Percentiles rank a stretch among this genome's conserved stretches.
Conservation (phyloP, 768 basidiomycete genomes). For the Coprinellus micaceus region DNA sequence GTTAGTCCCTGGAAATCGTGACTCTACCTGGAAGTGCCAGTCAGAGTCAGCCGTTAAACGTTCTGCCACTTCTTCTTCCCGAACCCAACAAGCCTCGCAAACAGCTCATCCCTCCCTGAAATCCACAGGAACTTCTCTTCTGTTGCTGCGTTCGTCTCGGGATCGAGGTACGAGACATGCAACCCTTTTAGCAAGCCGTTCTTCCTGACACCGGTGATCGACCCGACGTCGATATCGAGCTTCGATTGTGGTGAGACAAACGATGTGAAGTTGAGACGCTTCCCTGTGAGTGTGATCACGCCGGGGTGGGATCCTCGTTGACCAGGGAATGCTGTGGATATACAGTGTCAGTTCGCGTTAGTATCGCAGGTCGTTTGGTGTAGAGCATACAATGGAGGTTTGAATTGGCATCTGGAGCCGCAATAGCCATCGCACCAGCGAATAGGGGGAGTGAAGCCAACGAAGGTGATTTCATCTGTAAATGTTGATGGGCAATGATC, state of each 20-base stretch:
- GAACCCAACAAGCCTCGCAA: conserved; percentile 56
- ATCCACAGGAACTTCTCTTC: conserved; percentile 56
- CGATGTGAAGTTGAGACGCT: conserved; percentile 51
- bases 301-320: conserved; percentile 54
- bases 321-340: conserved; percentile 51
- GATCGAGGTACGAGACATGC: conserved; percentile 39
- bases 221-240: conserved; percentile 40
- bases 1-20: not conserved
- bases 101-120: conserved; percentile 60
- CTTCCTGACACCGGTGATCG: conserved; percentile 57
- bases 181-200: conserved; percentile 52
- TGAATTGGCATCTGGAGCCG: conserved; percentile 15
- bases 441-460: conserved; percentile 15
- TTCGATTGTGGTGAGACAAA: conserved; percentile 44
- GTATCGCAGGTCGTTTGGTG: not conserved
- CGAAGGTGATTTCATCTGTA: not conserved
- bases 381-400: conserved; percentile 33
- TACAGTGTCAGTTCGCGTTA: not conserved
- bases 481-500: not conserved
- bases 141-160: conserved; percentile 24
- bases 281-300: conserved; percentile 52
- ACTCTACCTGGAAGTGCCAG: not conserved
- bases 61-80: conserved; percentile 49
- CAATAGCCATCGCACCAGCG: conserved; percentile 17
- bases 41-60: conserved; percentile 24